Conservation (phyloP, 352 stramenopile species). For the Pythium phragmitis region DNA sequence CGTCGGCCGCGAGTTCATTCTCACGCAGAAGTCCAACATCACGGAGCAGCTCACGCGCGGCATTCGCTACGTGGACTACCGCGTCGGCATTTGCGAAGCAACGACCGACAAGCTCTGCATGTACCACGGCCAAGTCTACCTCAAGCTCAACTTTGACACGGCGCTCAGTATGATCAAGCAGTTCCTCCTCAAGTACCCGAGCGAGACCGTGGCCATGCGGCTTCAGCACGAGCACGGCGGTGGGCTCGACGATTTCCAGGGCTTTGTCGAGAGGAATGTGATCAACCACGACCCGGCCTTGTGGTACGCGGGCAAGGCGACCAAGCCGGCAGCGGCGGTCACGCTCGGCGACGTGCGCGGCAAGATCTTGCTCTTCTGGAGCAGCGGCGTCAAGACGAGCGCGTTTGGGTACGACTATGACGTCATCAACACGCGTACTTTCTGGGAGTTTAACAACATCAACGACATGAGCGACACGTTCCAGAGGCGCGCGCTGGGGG, state of each 20-base stretch:
- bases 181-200: slow-evolving; percentile 4
- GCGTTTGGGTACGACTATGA: slow-evolving; percentile 13
- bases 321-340: not conserved
- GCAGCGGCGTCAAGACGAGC: slow-evolving; percentile 15
- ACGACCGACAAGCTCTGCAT: slow-evolving; percentile 19
- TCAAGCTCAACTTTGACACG: slow-evolving; percentile 13
- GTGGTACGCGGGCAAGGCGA: not conserved
- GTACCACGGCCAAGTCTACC: slow-evolving; percentile 16
- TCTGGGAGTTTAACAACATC: slow-evolving; percentile 12
- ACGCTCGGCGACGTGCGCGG: slow-evolving; percentile 6
- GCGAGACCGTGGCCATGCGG: slow-evolving; percentile 11
- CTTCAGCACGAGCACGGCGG: slow-evolving; percentile 1
- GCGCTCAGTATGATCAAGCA: slow-evolving; percentile 10
- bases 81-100: slow-evolving; percentile 9
- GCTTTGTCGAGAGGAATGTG: slow-evolving; percentile 13
- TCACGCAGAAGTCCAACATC: slow-evolving; percentile 10
- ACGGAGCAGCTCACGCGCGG: slow-evolving; percentile 13
- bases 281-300: not conserved
- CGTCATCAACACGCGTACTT: slow-evolving; percentile 2
- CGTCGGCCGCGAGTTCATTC: not conserved
- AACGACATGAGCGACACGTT: slow-evolving; percentile 2
- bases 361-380: slow-evolving; percentile 18
- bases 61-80: slow-evolving; percentile 15
- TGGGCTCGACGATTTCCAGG: slow-evolving; percentile 12
- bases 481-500: not conserved